phyloP scores from a whole-genome alignment of 1,284 basidiomycete species.

The Pterulicium gracile region DNA sequence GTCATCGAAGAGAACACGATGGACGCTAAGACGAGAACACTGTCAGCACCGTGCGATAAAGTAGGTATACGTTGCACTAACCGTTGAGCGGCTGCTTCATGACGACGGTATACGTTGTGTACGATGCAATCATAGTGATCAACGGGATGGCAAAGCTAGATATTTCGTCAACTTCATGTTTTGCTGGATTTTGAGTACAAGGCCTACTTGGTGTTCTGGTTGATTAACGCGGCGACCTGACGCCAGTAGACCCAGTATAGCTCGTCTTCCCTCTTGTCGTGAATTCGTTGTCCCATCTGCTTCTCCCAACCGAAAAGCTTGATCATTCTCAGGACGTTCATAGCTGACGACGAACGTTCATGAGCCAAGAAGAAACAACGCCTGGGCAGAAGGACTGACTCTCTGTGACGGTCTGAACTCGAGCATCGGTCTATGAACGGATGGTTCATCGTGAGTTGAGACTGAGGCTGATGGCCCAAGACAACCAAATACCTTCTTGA shows the following conservation, averaged over 20 bases:
- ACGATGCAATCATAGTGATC: conserved; percentile 57
- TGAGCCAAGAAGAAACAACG: conserved; percentile 2
- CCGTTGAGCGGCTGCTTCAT: conserved; percentile 20
- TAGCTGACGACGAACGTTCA: conserved; percentile 17
- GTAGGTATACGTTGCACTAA: neutral
- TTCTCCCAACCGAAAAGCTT: conserved; percentile 56
- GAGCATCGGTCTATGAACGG: conserved; percentile 30
- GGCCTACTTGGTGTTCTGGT: conserved; percentile 26
- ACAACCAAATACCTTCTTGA: neutral
- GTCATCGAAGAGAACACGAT: conserved; percentile 31
- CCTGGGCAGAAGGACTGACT: conserved; percentile 15
- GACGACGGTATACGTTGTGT: conserved; percentile 38
- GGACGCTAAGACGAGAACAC: conserved; percentile 21
- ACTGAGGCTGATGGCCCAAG: neutral
- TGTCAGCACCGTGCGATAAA: conserved; percentile 4
- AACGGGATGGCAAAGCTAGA: conserved; percentile 51
- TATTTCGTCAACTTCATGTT: conserved; percentile 4
- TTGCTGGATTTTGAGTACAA: neutral
- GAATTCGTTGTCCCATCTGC: conserved; percentile 30
- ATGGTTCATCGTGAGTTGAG: too few species aligned
- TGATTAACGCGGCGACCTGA: conserved; percentile 26
- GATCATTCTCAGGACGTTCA: conserved; percentile 33
- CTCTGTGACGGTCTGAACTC: conserved; percentile 40
- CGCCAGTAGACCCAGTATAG: conserved; percentile 33
- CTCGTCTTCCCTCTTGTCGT: conserved; percentile 45